Evolutionary conservation across 345 rosid genomes (phyloP).

Genomic region (Eutrema japonicum): DNA sequence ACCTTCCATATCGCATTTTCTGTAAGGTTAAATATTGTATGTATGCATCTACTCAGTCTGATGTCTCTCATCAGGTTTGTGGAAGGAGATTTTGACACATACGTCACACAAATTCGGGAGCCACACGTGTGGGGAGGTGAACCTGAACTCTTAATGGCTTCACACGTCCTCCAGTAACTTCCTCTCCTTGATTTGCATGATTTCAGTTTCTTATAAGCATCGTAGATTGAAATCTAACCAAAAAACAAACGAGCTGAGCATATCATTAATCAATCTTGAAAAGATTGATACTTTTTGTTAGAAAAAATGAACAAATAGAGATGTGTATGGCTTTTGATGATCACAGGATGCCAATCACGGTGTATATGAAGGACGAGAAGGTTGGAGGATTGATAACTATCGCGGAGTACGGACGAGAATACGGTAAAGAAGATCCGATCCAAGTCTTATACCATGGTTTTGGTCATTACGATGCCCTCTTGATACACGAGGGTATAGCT

Average conservation of each 20-base stretch:
- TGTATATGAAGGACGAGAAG: conserved; percentile 71
- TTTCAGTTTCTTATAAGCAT: not conserved
- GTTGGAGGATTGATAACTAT: conserved; percentile 80
- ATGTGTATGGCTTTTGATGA: not conserved
- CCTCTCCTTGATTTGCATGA: conserved; percentile 18
- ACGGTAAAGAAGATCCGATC: conserved; percentile 77
- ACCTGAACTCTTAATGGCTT: conserved; percentile 95
- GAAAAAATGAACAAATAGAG: not conserved
- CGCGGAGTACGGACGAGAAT: conserved; percentile 92
- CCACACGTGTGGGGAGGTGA: conserved; percentile 99
- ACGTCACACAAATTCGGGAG: conserved; percentile 74
- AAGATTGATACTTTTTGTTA: conserved; percentile 4
- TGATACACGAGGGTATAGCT: conserved; percentile 39
- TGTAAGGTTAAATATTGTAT: not conserved
- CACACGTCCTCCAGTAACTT: conserved; percentile 81
- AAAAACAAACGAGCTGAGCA: too few relatives aligned
- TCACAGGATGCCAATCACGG: conserved; percentile 88
- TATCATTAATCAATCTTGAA: not conserved
- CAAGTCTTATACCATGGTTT: conserved; percentile 82
- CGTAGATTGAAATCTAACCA: not conserved
- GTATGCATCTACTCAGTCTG: not conserved
- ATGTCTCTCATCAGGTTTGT: conserved; percentile 68
- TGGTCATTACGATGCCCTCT: conserved; percentile 89
- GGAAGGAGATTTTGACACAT: conserved; percentile 90
- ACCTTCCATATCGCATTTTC: not conserved